These are phyloP conservation scores for peach (Prunus persica) DNA, from an alignment of 306 rosid species.

Conservation along the genomic window Prunus_persica_NCBIv2 NC_034014.1:6140001-6140500, in stretches of 20 bases:
- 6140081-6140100: too few species aligned
- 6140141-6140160: too few species aligned
- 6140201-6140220: neutral
- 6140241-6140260: neutral
- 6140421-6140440: slow-evolving; percentile 76
- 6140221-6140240: neutral
- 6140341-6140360: slow-evolving; percentile 65
- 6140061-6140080: too few species aligned
- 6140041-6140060: too few species aligned
- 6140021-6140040: too few species aligned
- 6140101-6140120: too few species aligned
- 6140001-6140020: too few species aligned
- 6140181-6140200: neutral
- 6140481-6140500: slow-evolving; percentile 82
- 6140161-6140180: neutral
- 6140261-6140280: slow-evolving; percentile 28
- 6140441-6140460: slow-evolving; percentile 72
- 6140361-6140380: slow-evolving; percentile 96
- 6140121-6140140: too few species aligned
- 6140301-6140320: slow-evolving; percentile 64
- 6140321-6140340: slow-evolving; percentile 55
- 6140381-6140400: slow-evolving; percentile 91
- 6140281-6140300: slow-evolving; percentile 48
- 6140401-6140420: slow-evolving; percentile 84
- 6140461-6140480: slow-evolving; percentile 80